Evolutionary conservation across 495 filamentous ascomycete species (phyloP).

Genomic region (Neurospora sp.): DNA sequence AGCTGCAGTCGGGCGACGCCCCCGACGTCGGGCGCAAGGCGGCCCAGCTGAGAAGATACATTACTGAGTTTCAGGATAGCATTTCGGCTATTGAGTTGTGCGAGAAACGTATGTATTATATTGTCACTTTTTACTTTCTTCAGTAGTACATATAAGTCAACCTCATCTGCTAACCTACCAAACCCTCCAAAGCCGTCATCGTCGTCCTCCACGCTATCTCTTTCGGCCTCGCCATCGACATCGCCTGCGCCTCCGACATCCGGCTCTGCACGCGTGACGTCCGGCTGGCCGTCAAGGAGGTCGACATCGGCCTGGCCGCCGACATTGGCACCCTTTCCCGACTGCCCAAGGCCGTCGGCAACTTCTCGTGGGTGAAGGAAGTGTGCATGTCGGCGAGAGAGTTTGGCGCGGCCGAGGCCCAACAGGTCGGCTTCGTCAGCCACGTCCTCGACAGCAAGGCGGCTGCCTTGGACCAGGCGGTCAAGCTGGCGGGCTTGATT

Average conservation of each 20-base stretch:
- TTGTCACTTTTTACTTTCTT: background rate
- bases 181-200: slow-evolving; percentile 53
- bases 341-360: slow-evolving; percentile 74
- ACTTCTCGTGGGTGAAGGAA: slow-evolving; percentile 81
- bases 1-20: too few species aligned
- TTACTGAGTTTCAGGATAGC: slow-evolving; percentile 68
- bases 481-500: slow-evolving; percentile 57
- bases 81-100: slow-evolving; percentile 71
- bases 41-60: slow-evolving; percentile 49
- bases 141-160: background rate
- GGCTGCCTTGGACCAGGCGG: slow-evolving; percentile 47
- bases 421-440: slow-evolving; percentile 74
- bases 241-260: slow-evolving; percentile 69
- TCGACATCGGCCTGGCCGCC: slow-evolving; percentile 89
- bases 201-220: slow-evolving; percentile 71
- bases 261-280: slow-evolving; percentile 57
- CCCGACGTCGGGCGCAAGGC: slow-evolving; percentile 66
- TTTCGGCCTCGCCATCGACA: slow-evolving; percentile 77
- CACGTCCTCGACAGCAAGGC: slow-evolving; percentile 59
- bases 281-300: slow-evolving; percentile 78
- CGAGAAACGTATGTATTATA: slow-evolving; percentile 58
- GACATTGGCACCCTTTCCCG: slow-evolving; percentile 84
- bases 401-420: slow-evolving; percentile 72
- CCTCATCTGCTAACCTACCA: background rate
- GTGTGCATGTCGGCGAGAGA: slow-evolving; percentile 67